phyloP scores from a whole-genome alignment of 1,284 basidiomycete genomes.

The Quambalaria eucalypti region DNA sequence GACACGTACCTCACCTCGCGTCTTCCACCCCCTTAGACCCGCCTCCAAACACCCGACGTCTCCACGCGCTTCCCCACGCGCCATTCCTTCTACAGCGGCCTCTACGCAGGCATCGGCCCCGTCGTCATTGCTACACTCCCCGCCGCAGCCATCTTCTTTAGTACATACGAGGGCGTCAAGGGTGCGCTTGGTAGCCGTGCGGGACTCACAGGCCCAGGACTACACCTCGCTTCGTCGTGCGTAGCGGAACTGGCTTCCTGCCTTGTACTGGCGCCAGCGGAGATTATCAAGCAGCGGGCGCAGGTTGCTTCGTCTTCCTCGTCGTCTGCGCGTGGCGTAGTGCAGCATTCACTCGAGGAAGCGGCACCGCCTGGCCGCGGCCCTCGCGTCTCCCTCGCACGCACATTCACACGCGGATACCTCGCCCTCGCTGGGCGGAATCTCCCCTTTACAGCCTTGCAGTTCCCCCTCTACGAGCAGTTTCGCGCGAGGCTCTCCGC shows the following conservation, averaged over 20 bases:
- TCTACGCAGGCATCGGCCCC: slow-evolving; percentile 15
- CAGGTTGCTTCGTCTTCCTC: slow-evolving; percentile 11
- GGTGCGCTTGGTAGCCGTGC: background rate
- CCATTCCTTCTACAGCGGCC: slow-evolving; percentile 7
- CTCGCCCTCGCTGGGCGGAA: slow-evolving; percentile 33
- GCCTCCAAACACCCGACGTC: slow-evolving; percentile 8
- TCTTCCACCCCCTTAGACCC: slow-evolving; percentile 1
- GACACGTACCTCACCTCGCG: background rate
- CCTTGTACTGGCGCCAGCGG: slow-evolving; percentile 31
- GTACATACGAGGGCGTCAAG: slow-evolving; percentile 30
- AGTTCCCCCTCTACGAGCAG: slow-evolving; percentile 39
- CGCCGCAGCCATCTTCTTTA: slow-evolving; percentile 31
- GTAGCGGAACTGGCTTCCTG: slow-evolving; percentile 36
- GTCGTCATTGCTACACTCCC: slow-evolving; percentile 15
- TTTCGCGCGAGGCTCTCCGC: slow-evolving; percentile 12
- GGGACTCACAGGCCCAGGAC: slow-evolving; percentile 10
- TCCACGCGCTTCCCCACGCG: slow-evolving; percentile 9
- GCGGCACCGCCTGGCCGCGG: background rate
- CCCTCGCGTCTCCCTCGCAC: background rate
- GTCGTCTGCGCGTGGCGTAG: too few relatives aligned
- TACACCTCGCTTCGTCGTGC: slow-evolving; percentile 23
- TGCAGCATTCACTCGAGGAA: too few relatives aligned
- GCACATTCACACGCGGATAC: slow-evolving; percentile 14
- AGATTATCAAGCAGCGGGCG: slow-evolving; percentile 35
- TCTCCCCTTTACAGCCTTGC: slow-evolving; percentile 37